Conservation (phyloP, 352 stramenopile genomes). For the Phytophthora multivora region DNA sequence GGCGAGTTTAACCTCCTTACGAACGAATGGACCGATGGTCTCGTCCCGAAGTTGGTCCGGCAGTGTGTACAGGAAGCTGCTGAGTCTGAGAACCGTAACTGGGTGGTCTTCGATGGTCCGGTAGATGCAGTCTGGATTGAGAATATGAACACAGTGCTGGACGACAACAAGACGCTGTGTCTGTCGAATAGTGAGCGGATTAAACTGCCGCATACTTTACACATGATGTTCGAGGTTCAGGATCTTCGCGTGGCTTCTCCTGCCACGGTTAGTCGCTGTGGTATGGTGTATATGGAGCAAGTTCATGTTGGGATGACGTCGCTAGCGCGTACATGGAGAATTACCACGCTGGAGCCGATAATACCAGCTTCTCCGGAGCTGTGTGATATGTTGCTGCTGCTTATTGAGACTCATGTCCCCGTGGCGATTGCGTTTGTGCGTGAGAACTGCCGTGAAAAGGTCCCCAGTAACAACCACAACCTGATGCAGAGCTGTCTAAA, state of each 20-base stretch:
- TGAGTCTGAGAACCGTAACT: slow-evolving; percentile 87
- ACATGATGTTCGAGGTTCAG: slow-evolving; percentile 95
- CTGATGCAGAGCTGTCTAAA: slow-evolving; percentile 91
- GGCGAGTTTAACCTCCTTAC: slow-evolving; percentile 95
- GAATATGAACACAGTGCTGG: slow-evolving; percentile 92
- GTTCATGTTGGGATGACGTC: slow-evolving; percentile 83
- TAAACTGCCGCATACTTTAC: slow-evolving; percentile 83
- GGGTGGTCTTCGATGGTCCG: slow-evolving; percentile 91
- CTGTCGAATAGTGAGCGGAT: slow-evolving; percentile 89
- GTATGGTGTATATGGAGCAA: slow-evolving; percentile 94
- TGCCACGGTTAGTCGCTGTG: slow-evolving; percentile 88
- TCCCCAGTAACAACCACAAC: slow-evolving; percentile 89
- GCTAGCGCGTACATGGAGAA: slow-evolving; percentile 75
- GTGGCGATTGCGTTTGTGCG: slow-evolving; percentile 86
- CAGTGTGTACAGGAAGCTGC: slow-evolving; percentile 83
- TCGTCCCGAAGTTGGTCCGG: slow-evolving; percentile 93
- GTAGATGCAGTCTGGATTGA: slow-evolving; percentile 94
- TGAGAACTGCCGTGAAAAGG: slow-evolving; percentile 89
- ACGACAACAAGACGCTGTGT: slow-evolving; percentile 90
- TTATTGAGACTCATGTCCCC: slow-evolving; percentile 87
- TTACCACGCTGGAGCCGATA: slow-evolving; percentile 77
- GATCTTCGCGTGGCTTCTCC: slow-evolving; percentile 89
- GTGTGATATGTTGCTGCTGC: slow-evolving; percentile 63
- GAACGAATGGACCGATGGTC: slow-evolving; percentile 94
- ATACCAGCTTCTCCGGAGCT: slow-evolving; percentile 55